Evolutionary conservation across 1,284 basidiomycete species (phyloP), one percentile per base, ranked within the genome.

Genomic region (Hypsizygus ulmarius): DNA sequence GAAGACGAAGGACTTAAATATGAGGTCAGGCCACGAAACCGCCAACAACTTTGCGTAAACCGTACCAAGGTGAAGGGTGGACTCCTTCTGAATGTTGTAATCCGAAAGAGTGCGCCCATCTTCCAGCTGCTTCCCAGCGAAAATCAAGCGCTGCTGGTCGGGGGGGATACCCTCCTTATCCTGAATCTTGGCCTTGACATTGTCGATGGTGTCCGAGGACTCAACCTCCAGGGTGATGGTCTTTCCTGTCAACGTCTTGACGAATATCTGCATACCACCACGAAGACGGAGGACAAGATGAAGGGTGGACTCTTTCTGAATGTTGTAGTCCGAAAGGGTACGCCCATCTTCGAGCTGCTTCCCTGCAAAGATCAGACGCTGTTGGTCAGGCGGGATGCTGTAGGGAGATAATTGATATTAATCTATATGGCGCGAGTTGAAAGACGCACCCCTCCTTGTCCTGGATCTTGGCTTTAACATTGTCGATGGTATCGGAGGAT

Each of bases 191-290:
- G 55, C 43, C 43, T 56, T 56, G 18, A 55, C 55, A 21, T 54
- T 54, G n/a, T 56, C 55, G 5, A 56, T 54, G 5, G 52, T 54
- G 10, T 56, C 55, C 5, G 52, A 56, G 78, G 74, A 75, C 61
- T 76, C 73, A 18, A 76, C 74, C 64, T 75, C 74, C 4, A 75
- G 64, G 8, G 75, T 75, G 56, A 76, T 74, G 3, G 73, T 75
- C 68, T 75, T 76, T 16, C 74, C 74, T 0, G 73, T 75, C 47
- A 88, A 70, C 55, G 75, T 79, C 72, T 84, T 84, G 55, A 84
- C 81, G 61, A 84, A 84, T 59, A 83, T 84, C 64, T 84, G 81
- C 81, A 84, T 83, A 59, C 84, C 84, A 59, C 83, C 84, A 61
- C 83, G 79, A 39, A 87, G 75, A 64, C 84, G 78, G 35, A 88